Conservation (phyloP, 441 rosid species). For the Brassica balearica region DNA sequence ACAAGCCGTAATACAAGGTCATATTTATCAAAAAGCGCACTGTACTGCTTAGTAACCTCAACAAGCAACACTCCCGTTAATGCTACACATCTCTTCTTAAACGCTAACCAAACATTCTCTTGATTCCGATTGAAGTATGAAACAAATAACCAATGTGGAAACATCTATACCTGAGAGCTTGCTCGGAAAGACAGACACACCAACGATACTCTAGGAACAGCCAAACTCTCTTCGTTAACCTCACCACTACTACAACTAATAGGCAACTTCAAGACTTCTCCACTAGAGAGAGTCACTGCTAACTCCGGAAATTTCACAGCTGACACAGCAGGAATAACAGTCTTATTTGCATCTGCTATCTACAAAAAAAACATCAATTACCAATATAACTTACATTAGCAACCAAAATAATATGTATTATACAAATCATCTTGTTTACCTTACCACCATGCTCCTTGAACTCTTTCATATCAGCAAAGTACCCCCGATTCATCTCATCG, state of each 20-base stretch:
- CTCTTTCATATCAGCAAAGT: conserved; percentile 77
- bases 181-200: conserved; percentile 87
- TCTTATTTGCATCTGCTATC: conserved; percentile 77
- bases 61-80: background rate
- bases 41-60: conserved; percentile 5
- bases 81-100: background rate
- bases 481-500: conserved; percentile 94
- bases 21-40: conserved; percentile 6
- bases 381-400: background rate
- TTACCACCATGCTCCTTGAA: conserved; percentile 85
- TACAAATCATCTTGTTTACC: conserved; percentile 49
- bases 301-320: conserved; percentile 74
- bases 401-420: background rate
- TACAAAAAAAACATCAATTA: conserved; percentile 37
- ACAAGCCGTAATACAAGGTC: background rate
- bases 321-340: conserved; percentile 61
- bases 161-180: conserved; percentile 67
- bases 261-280: conserved; percentile 66
- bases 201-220: conserved; percentile 61
- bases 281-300: conserved; percentile 58
- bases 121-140: background rate
- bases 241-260: conserved; percentile 43
- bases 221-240: conserved; percentile 39
- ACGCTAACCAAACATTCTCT: conserved; percentile 14
- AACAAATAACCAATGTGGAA: background rate